Evolutionary conservation across 73 alveolate species (phyloP).

Genomic region (Symbiodinium pilosum): DNA sequence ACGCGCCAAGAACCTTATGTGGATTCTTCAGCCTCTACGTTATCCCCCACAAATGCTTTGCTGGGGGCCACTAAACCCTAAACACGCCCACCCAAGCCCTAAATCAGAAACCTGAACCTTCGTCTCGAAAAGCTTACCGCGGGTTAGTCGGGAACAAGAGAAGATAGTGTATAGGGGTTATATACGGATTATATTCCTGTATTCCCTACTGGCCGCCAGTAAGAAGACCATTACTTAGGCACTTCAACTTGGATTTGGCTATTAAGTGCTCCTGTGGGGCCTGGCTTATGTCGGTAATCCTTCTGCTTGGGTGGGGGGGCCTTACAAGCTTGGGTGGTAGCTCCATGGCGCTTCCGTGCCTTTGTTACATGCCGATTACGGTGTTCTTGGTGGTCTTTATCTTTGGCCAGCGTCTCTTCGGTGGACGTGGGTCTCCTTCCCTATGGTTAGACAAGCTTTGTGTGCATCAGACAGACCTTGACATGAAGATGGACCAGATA

Average conservation of each 20-base stretch:
- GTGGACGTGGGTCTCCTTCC: neutral
- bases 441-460: constrained; percentile 30
- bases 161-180: neutral
- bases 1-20: too few relatives aligned
- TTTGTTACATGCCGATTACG: neutral
- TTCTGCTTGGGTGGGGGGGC: constrained; percentile 3
- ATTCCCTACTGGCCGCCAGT: neutral
- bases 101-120: neutral
- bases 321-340: constrained; percentile 17
- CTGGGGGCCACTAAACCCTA: neutral
- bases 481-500: constrained; percentile 5
- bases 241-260: constrained; percentile 12
- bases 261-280: neutral
- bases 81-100: neutral
- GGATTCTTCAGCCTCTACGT: too few relatives aligned
- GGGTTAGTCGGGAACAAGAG: too few relatives aligned
- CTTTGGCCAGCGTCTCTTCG: neutral
- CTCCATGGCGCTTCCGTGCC: neutral
- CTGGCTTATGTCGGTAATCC: neutral
- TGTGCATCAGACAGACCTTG: constrained; percentile 20
- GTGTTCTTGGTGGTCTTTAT: neutral
- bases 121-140: neutral
- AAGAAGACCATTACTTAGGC: neutral
- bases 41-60: neutral
- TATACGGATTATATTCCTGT: neutral